Evolutionary conservation across 805 yeast species (phyloP).

Genomic region (Ogataea henricii): DNA sequence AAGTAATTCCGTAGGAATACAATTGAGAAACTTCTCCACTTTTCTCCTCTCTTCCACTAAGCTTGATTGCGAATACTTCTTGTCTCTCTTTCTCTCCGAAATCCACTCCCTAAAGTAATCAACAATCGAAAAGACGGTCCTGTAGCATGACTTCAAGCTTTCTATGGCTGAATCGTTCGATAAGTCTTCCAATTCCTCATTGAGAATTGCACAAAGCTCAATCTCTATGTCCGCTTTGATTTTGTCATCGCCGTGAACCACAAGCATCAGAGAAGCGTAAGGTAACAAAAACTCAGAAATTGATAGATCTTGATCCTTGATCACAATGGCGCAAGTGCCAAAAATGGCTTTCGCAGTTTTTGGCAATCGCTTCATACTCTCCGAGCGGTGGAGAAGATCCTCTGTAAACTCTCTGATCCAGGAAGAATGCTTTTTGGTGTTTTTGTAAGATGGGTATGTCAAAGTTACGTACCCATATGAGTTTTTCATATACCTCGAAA

Average conservation of each 20-base stretch:
- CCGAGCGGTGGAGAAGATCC: constrained; percentile 56
- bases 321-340: constrained; percentile 60
- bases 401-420: constrained; percentile 78
- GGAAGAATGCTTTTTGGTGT: constrained; percentile 53
- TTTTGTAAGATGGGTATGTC: constrained; percentile 64
- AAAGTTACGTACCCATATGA: constrained; percentile 47
- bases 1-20: constrained; percentile 66
- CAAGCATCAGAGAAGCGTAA: constrained; percentile 66
- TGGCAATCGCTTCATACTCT: constrained; percentile 24
- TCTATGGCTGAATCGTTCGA: constrained; percentile 58
- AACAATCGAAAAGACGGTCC: constrained; percentile 71
- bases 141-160: constrained; percentile 63
- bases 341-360: constrained; percentile 49
- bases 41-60: constrained; percentile 32
- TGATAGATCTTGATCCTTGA: constrained; percentile 68
- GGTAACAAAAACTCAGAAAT: constrained; percentile 76
- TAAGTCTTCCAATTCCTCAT: constrained; percentile 43
- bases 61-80: constrained; percentile 20
- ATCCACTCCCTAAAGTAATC: constrained; percentile 86
- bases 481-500: constrained; percentile 69
- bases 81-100: constrained; percentile 39
- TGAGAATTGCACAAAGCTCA: constrained; percentile 65
- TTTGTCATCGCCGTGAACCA: constrained; percentile 41
- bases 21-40: constrained; percentile 50
- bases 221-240: constrained; percentile 45